These are phyloP conservation scores for Xylaria sp. DNA, from an alignment of 2,329 filamentous ascomycete species.

Conservation along the genomic window DNA sequence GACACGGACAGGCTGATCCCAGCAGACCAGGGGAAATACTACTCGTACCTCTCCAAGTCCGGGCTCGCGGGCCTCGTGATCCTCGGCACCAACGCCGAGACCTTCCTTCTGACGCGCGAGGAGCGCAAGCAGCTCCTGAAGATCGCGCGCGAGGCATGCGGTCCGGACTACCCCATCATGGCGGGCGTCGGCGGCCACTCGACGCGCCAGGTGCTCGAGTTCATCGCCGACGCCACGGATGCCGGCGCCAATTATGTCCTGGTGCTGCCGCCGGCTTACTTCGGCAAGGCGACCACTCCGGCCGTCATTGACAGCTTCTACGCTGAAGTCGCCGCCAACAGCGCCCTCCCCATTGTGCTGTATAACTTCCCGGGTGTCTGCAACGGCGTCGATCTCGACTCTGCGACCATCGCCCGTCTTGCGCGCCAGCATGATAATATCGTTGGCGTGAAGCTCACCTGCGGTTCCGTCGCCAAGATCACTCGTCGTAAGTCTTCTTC, in stretches of 20 bases:
- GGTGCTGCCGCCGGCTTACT: conserved; percentile 72
- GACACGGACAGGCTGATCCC: conserved; percentile 59
- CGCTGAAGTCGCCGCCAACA: conserved; percentile 63
- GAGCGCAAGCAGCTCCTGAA: conserved; percentile 67
- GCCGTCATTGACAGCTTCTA: conserved; percentile 70
- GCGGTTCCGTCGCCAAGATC: conserved; percentile 70
- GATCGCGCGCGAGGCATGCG: conserved; percentile 65
- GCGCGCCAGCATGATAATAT: conserved; percentile 63
- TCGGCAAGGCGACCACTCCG: conserved; percentile 69
- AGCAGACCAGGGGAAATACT: conserved; percentile 60
- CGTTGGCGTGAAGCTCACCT: conserved; percentile 74
- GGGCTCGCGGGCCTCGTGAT: conserved; percentile 51
- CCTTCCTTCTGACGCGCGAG: conserved; percentile 65
- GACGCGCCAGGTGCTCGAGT: conserved; percentile 71
- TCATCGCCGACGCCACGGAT: conserved; percentile 66
- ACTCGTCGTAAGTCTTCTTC: conserved; percentile 52
- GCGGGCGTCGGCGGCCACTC: conserved; percentile 73
- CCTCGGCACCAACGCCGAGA: conserved; percentile 52
- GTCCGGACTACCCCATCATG: conserved; percentile 67
- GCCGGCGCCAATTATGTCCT: conserved; percentile 72
- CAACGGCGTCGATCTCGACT: conserved; percentile 75
- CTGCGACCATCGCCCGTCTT: conserved; percentile 67
- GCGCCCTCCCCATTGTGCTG: conserved; percentile 68
- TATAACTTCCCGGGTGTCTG: conserved; percentile 78
- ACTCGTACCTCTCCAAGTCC: conserved; percentile 58